phyloP scores from a whole-genome alignment of 306 rosid species.

The Abrus precatorius region DNA sequence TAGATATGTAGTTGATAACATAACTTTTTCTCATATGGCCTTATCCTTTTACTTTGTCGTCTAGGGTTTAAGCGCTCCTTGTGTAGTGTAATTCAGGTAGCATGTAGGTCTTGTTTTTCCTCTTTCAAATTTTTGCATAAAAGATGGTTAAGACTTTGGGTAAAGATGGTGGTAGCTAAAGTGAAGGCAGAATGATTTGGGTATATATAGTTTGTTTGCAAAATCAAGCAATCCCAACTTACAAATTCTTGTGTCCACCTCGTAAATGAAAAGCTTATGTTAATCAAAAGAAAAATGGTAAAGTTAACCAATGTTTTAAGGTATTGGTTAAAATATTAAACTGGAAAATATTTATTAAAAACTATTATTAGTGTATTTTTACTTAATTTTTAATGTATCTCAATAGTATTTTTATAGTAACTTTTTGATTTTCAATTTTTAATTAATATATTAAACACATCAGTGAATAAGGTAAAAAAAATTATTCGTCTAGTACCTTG shows the following conservation, averaged over 20 bases:
- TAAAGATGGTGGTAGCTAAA: not conserved
- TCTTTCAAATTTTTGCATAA: not conserved
- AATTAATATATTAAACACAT: too few relatives aligned
- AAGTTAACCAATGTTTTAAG: too few relatives aligned
- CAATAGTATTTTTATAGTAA: too few relatives aligned
- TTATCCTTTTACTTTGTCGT: constrained; percentile 13
- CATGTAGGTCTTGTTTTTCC: not conserved
- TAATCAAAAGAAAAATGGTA: too few relatives aligned
- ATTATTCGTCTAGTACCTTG: too few relatives aligned
- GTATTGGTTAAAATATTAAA: too few relatives aligned
- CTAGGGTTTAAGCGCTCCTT: constrained; percentile 2
- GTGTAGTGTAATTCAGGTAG: not conserved
- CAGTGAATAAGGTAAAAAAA: too few relatives aligned
- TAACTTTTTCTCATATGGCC: constrained; percentile 1
- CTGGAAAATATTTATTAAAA: too few relatives aligned
- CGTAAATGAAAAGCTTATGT: too few relatives aligned
- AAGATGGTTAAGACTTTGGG: not conserved
- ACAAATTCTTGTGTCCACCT: not conserved
- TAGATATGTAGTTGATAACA: not conserved
- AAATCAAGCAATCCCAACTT: not conserved
- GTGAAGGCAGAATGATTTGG: constrained; percentile 12
- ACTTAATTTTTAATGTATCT: too few relatives aligned
- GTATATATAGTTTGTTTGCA: not conserved
- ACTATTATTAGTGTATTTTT: too few relatives aligned
- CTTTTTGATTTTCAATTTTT: too few relatives aligned